phyloP scores from a whole-genome alignment of 2,329 filamentous ascomycete species.

The Endoconidiophora polonica region DNA sequence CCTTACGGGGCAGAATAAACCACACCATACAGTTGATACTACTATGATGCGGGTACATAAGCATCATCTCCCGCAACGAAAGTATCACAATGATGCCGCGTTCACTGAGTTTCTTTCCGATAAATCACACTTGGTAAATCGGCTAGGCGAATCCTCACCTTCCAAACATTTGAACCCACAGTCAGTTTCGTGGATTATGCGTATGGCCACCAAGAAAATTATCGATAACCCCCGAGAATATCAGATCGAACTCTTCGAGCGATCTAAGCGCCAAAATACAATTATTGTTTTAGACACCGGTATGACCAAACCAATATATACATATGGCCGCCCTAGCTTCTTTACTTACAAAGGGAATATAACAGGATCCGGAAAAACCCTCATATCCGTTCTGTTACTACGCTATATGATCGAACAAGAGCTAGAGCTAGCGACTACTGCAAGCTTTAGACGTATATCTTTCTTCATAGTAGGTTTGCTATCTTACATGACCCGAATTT shows the following conservation, averaged over 20 bases:
- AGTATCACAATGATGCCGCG: too few species aligned
- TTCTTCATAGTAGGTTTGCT: slow-evolving; percentile 59
- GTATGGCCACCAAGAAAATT: slow-evolving; percentile 31
- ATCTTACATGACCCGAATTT: background rate
- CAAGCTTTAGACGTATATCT: slow-evolving; percentile 45
- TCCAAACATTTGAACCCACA: background rate
- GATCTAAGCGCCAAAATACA: slow-evolving; percentile 67
- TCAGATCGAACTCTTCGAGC: slow-evolving; percentile 79
- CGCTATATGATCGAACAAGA: slow-evolving; percentile 63
- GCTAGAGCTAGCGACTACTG: slow-evolving; percentile 47
- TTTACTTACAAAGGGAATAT: background rate
- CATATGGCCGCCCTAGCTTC: too few species aligned
- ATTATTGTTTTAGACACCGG: slow-evolving; percentile 92
- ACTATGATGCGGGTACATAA: too few species aligned
- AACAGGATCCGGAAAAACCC: slow-evolving; percentile 74
- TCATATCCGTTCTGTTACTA: slow-evolving; percentile 82
- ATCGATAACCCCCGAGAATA: slow-evolving; percentile 75
- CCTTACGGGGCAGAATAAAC: too few species aligned
- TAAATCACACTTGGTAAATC: too few species aligned
- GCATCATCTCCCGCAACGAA: too few species aligned
- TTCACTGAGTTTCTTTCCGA: too few species aligned
- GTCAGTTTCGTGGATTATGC: slow-evolving; percentile 6
- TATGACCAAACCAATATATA: slow-evolving; percentile 17
- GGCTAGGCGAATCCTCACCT: too few species aligned
- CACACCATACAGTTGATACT: too few species aligned